Percentiles rank a stretch among this genome's conserved stretches.
These are phyloP conservation scores for Mycena epipterygia DNA, from an alignment of 768 basidiomycete species.

Conservation along the genomic window DNA sequence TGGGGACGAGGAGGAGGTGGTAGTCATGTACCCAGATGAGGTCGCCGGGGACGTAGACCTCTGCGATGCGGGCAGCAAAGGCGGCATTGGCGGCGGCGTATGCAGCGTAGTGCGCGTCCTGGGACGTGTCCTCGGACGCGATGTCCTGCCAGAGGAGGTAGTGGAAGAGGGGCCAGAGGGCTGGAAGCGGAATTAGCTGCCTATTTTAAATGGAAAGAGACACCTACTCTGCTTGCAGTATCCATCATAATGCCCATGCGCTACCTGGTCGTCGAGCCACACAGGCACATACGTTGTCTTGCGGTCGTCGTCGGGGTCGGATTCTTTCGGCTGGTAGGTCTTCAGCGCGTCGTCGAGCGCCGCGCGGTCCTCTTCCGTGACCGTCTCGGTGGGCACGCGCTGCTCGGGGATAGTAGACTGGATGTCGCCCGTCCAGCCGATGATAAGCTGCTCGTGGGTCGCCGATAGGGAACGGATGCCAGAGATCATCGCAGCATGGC, in stretches of 20 bases:
- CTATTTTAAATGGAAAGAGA: background rate
- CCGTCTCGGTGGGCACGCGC: conserved; percentile 62
- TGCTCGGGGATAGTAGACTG: conserved; percentile 60
- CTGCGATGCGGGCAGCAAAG: conserved; percentile 67
- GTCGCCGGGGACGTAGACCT: conserved; percentile 67
- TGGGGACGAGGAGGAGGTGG: conserved; percentile 92
- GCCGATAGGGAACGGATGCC: conserved; percentile 89
- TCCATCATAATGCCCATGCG: conserved; percentile 95
- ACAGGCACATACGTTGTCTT: conserved; percentile 88
- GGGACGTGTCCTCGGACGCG: conserved; percentile 88
- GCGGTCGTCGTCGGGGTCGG: conserved; percentile 66
- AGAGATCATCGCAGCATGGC: conserved; percentile 95
- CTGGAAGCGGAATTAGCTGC: conserved; percentile 55
- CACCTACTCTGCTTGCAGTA: conserved; percentile 94
- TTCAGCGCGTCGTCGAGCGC: conserved; percentile 76
- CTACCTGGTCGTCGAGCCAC: conserved; percentile 91
- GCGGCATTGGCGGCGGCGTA: conserved; percentile 88
- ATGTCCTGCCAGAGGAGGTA: conserved; percentile 99
- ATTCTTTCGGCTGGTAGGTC: conserved; percentile 71
- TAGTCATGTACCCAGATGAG: conserved; percentile 97
- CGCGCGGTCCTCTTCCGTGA: conserved; percentile 73
- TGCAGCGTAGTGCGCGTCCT: conserved; percentile 85
- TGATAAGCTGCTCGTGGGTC: conserved; percentile 90
- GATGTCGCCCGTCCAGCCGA: conserved; percentile 96
- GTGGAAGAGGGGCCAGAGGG: conserved; percentile 98